Evolutionary conservation across 2,329 filamentous ascomycete genomes (phyloP).

Genomic region (Erysiphe pulchra): DNA sequence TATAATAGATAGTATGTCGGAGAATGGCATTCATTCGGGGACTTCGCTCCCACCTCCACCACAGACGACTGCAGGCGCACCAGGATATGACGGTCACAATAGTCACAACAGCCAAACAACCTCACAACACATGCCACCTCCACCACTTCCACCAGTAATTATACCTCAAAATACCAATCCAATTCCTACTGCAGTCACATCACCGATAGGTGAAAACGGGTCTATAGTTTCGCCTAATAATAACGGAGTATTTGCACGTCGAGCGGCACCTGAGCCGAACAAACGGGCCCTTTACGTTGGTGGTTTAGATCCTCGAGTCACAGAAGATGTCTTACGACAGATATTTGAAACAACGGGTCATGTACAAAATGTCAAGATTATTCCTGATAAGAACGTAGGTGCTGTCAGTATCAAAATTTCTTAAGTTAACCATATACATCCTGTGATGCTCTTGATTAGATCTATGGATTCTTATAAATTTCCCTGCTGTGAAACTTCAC

Average conservation of each 20-base stretch:
- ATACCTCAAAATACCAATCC: constrained; percentile 94
- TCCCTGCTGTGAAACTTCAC: constrained; percentile 7
- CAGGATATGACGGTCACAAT: constrained; percentile 51
- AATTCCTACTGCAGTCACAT: constrained; percentile 78
- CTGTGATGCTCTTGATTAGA: too few relatives aligned
- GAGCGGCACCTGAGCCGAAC: constrained; percentile 90
- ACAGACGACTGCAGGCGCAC: constrained; percentile 40
- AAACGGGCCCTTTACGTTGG: constrained; percentile 94
- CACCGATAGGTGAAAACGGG: constrained; percentile 44
- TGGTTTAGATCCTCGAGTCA: constrained; percentile 80
- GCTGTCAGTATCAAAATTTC: constrained; percentile 15
- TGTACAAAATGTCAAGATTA: constrained; percentile 97
- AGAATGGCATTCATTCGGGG: constrained; percentile 37
- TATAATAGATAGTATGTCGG: constrained; percentile 34
- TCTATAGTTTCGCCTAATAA: constrained; percentile 67
- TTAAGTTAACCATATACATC: background rate
- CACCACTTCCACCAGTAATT: constrained; percentile 55
- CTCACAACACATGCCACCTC: constrained; percentile 62
- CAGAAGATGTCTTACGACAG: constrained; percentile 84
- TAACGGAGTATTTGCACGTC: constrained; percentile 56
- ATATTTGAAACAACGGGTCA: constrained; percentile 98
- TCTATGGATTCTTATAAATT: constrained; percentile 1
- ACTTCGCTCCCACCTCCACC: constrained; percentile 45
- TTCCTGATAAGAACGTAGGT: constrained; percentile 97
- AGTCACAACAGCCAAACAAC: constrained; percentile 45